These are phyloP conservation scores for Ophiocordyceps unilateralis DNA, from an alignment of 2,329 filamentous ascomycete genomes.

Conservation along the genomic window DNA sequence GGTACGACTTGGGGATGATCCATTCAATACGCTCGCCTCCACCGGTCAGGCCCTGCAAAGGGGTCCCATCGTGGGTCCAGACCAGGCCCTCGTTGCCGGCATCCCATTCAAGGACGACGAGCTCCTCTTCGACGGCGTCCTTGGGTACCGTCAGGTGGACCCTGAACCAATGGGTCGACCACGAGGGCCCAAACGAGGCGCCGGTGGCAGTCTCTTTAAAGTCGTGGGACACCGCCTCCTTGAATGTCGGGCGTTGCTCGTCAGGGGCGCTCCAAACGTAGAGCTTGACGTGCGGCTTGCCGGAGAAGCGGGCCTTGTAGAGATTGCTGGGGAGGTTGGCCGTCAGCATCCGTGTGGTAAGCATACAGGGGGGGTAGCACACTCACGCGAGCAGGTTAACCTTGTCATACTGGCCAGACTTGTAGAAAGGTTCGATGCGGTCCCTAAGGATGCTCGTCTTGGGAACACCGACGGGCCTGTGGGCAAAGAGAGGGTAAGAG, in stretches of 20 bases:
- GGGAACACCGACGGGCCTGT: constrained; percentile 50
- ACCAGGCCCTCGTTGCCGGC: constrained; percentile 86
- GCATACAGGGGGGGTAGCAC: background rate
- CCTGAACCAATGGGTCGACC: constrained; percentile 97
- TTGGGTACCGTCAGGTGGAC: constrained; percentile 62
- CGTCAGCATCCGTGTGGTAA: background rate
- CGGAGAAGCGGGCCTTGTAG: constrained; percentile 31
- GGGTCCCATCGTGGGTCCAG: constrained; percentile 79
- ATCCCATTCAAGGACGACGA: constrained; percentile 94
- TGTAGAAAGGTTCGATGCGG: constrained; percentile 67
- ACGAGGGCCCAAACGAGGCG: constrained; percentile 75
- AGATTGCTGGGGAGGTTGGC: constrained; percentile 14
- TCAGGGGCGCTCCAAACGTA: constrained; percentile 72
- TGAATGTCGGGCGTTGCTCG: constrained; percentile 65
- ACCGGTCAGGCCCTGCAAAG: constrained; percentile 81
- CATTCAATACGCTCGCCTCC: constrained; percentile 80
- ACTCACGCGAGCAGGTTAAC: constrained; percentile 56
- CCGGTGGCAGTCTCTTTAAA: constrained; percentile 64
- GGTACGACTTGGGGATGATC: constrained; percentile 67
- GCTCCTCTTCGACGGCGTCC: constrained; percentile 55
- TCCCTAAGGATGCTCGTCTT: constrained; percentile 76
- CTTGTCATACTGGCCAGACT: constrained; percentile 58
- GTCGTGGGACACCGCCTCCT: constrained; percentile 59
- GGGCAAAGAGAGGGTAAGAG: constrained; percentile 34
- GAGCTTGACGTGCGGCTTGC: constrained; percentile 64